Evolutionary conservation across 176 grass and related monocot species (phyloP).

Genomic region (Pharus latifolius): DNA sequence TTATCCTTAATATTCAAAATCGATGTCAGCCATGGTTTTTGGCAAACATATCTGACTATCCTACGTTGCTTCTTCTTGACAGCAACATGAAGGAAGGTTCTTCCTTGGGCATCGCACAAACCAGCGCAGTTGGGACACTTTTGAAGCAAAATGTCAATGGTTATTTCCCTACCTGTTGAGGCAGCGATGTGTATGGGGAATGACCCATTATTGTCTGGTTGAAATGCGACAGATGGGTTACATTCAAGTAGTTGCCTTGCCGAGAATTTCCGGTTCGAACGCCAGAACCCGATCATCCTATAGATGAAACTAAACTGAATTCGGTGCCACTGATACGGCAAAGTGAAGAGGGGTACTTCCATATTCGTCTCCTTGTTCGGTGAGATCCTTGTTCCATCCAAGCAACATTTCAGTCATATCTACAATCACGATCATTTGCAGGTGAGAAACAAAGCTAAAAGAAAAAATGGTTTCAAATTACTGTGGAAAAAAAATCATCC

Average conservation of each 20-base stretch:
- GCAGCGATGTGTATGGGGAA: slow-evolving; percentile 38
- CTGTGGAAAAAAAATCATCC: too few relatives aligned
- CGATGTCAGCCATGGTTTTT: background rate
- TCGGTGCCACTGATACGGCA: background rate
- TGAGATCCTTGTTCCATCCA: background rate
- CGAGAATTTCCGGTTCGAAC: background rate
- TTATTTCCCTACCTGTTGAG: background rate
- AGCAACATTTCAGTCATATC: background rate
- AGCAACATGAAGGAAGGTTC: slow-evolving; percentile 47
- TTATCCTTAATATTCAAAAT: slow-evolving; percentile 25
- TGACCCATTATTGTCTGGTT: background rate
- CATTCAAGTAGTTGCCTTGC: background rate
- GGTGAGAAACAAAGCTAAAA: background rate
- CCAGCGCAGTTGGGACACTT: slow-evolving; percentile 9
- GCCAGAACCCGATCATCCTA: background rate
- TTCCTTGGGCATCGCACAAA: slow-evolving; percentile 5
- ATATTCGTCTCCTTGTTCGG: background rate
- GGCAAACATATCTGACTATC: background rate
- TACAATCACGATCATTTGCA: background rate
- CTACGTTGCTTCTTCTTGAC: background rate
- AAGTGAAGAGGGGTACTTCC: slow-evolving; percentile 31
- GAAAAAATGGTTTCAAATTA: too few relatives aligned
- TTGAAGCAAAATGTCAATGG: background rate
- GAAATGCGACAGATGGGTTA: background rate
- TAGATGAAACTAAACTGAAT: background rate